Evolutionary conservation across 73 alveolate species (phyloP).

Genomic region (Stentor roeselii): DNA sequence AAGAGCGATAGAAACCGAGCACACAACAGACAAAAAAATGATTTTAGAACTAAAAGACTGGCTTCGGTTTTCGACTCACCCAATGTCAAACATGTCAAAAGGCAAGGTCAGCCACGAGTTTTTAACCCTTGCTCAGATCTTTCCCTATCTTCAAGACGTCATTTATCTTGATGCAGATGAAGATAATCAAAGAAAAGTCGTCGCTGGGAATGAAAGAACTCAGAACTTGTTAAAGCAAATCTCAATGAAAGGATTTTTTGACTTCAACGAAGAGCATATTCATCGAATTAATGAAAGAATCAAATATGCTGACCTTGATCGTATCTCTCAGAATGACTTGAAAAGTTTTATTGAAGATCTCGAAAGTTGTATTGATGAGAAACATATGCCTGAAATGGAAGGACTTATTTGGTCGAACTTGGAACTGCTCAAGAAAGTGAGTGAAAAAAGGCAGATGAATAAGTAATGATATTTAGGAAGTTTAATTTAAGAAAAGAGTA

Average conservation of each 20-base stretch:
- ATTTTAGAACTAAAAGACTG: background rate
- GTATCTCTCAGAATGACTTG: background rate
- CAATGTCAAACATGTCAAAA: background rate
- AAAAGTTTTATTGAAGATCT: background rate
- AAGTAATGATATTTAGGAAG: too few species aligned
- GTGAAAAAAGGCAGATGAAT: too few species aligned
- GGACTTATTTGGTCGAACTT: background rate
- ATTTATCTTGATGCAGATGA: background rate
- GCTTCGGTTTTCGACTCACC: background rate
- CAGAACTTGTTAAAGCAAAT: background rate
- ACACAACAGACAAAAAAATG: background rate
- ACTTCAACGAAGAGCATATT: background rate
- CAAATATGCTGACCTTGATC: background rate
- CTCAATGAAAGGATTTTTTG: background rate
- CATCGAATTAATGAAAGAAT: background rate
- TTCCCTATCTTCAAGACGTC: background rate
- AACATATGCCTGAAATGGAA: background rate
- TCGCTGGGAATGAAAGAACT: background rate
- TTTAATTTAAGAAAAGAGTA: too few species aligned
- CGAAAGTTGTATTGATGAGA: background rate
- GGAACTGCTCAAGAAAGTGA: too few species aligned
- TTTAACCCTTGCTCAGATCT: background rate
- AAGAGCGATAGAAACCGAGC: conserved; percentile 14
- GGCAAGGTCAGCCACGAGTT: background rate
- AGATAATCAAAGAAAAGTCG: background rate